phyloP scores from a whole-genome alignment of 2,329 filamentous ascomycete species.

The Nemania sp. region DNA sequence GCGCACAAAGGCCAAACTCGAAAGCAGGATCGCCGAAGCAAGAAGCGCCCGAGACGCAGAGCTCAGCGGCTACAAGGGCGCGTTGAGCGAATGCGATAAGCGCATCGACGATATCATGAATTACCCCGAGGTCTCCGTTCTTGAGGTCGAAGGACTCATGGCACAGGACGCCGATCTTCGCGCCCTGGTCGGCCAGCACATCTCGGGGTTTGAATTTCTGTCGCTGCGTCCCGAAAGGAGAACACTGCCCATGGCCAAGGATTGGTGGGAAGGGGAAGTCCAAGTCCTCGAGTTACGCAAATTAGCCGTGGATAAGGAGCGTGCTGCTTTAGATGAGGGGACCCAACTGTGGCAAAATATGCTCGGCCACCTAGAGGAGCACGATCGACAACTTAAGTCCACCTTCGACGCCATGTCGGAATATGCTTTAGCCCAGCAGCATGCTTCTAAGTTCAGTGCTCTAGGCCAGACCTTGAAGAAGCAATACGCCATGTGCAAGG shows the following conservation, averaged over 20 bases:
- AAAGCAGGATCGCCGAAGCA: slow-evolving; percentile 70
- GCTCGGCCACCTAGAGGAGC: slow-evolving; percentile 69
- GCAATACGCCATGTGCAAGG: slow-evolving; percentile 68
- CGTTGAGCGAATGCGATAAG: slow-evolving; percentile 73
- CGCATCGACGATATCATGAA: slow-evolving; percentile 71
- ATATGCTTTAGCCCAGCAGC: slow-evolving; percentile 38
- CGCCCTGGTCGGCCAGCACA: slow-evolving; percentile 41
- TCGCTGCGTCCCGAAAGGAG: slow-evolving; percentile 72
- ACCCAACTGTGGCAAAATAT: slow-evolving; percentile 74
- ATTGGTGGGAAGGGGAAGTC: slow-evolving; percentile 77
- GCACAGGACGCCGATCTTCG: slow-evolving; percentile 37
- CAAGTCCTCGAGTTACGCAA: slow-evolving; percentile 66
- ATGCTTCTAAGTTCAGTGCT: slow-evolving; percentile 43
- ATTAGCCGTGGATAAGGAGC: slow-evolving; percentile 69
- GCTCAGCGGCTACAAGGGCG: slow-evolving; percentile 77
- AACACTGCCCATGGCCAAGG: slow-evolving; percentile 76
- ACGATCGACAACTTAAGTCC: slow-evolving; percentile 63
- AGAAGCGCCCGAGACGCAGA: slow-evolving; percentile 76
- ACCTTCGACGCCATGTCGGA: slow-evolving; percentile 39
- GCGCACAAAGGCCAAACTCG: slow-evolving; percentile 68
- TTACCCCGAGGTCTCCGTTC: slow-evolving; percentile 65
- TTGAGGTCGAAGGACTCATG: slow-evolving; percentile 61
- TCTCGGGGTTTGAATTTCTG: slow-evolving; percentile 66
- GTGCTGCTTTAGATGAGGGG: slow-evolving; percentile 74
- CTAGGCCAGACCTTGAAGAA: slow-evolving; percentile 56